Percentiles rank a stretch among this genome's conserved stretches.
phyloP scores from a whole-genome alignment of 495 filamentous ascomycete genomes.

The Parathielavia appendiculata region DNA sequence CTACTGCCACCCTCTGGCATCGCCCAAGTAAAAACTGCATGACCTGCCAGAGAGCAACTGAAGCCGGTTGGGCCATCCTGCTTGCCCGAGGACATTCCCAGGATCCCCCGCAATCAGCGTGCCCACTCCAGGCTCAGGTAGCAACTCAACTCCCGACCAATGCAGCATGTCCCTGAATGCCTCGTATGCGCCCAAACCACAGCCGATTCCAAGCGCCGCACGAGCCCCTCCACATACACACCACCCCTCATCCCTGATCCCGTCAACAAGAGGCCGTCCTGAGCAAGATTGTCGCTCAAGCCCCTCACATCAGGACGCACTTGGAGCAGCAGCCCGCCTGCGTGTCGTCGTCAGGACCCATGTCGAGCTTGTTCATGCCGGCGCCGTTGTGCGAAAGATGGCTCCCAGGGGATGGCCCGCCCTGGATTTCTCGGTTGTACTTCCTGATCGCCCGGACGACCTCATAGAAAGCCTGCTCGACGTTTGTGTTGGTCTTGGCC shows the following conservation, averaged over 20 bases:
- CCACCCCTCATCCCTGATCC: background rate
- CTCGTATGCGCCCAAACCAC: background rate
- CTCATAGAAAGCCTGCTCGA: slow-evolving; percentile 97
- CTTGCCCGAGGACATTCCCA: background rate
- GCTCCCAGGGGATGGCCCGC: slow-evolving; percentile 64
- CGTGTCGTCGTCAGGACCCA: slow-evolving; percentile 60
- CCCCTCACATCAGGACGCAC: slow-evolving; percentile 82
- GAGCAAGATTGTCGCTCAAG: background rate
- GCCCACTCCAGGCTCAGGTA: background rate
- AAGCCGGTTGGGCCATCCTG: background rate
- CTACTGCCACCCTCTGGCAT: slow-evolving; percentile 3
- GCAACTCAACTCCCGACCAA: slow-evolving; percentile 9
- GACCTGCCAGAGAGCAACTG: background rate
- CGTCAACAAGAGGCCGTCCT: background rate
- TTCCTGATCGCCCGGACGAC: slow-evolving; percentile 94
- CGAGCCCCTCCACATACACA: slow-evolving; percentile 1
- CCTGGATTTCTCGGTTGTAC: slow-evolving; percentile 96
- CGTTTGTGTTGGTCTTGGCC: slow-evolving; percentile 94
- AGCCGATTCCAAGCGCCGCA: background rate
- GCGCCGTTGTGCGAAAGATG: slow-evolving; percentile 58
- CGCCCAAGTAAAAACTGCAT: background rate
- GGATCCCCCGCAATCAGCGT: background rate
- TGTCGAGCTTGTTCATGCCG: slow-evolving; percentile 67
- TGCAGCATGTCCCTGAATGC: slow-evolving; percentile 1
- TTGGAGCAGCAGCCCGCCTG: slow-evolving; percentile 75